These are phyloP conservation scores for Quercus robur DNA, from an alignment of 306 rosid genomes.

Conservation along the genomic window DNA sequence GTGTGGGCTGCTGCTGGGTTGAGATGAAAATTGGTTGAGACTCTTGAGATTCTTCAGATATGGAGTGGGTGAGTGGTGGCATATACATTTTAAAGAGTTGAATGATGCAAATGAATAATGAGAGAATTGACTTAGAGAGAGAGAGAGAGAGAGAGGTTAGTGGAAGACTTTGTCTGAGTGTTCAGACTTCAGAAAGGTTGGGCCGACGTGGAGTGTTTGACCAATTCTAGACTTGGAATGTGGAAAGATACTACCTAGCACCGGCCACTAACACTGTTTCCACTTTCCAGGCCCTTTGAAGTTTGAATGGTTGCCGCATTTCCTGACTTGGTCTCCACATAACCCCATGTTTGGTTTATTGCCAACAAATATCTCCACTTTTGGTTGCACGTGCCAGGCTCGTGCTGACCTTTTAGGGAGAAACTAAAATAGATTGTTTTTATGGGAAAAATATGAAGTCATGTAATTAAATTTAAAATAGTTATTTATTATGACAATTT, in stretches of 20 bases:
- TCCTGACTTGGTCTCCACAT: conserved; percentile 33
- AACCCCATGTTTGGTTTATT: not conserved
- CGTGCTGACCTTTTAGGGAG: too few relatives aligned
- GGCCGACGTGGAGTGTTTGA: conserved; percentile 20
- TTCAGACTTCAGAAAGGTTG: conserved; percentile 1
- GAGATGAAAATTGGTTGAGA: not conserved
- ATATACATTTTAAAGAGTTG: not conserved
- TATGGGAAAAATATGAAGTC: too few relatives aligned
- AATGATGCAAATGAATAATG: too few relatives aligned
- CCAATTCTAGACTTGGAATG: conserved; percentile 17
- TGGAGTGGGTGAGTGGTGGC: too few relatives aligned
- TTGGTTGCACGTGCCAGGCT: too few relatives aligned
- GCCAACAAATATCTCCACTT: too few relatives aligned
- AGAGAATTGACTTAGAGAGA: not conserved
- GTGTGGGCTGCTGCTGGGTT: not conserved
- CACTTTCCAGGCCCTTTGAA: not conserved
- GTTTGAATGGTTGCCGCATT: conserved; percentile 8
- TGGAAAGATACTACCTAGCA: not conserved
- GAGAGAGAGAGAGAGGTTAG: not conserved
- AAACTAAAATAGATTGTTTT: too few relatives aligned
- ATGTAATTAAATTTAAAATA: too few relatives aligned
- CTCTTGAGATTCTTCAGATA: too few relatives aligned
- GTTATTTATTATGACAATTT: too few relatives aligned
- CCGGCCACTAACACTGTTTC: too few relatives aligned
- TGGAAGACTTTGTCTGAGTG: not conserved